phyloP scores from a whole-genome alignment of 345 rosid genomes.

The Mangifera indica region DNA sequence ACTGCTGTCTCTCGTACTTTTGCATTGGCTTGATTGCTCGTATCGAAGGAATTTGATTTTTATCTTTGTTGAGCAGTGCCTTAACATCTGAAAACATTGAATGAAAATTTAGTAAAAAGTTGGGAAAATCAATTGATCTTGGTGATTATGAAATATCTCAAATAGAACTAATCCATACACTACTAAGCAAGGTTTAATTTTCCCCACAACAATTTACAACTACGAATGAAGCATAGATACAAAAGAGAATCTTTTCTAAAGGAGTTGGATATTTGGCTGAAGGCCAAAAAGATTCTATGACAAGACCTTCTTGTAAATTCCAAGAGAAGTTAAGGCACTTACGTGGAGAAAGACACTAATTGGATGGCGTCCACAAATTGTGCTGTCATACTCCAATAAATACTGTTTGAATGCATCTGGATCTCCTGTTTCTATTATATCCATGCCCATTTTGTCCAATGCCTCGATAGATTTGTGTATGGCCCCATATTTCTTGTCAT shows the following conservation, averaged over 20 bases:
- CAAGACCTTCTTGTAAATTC: background rate
- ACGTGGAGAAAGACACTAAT: slow-evolving; percentile 91
- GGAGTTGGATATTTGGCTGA: background rate
- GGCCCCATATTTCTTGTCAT: slow-evolving; percentile 66
- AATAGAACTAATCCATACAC: too few species aligned
- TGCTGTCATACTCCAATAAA: slow-evolving; percentile 64
- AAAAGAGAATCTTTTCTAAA: background rate
- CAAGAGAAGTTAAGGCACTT: slow-evolving; percentile 28
- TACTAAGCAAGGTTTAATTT: too few species aligned
- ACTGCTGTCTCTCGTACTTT: slow-evolving; percentile 82
- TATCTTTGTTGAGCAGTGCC: slow-evolving; percentile 55
- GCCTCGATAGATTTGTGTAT: slow-evolving; percentile 94
- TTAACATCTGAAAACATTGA: slow-evolving; percentile 57
- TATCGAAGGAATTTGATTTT: slow-evolving; percentile 88
- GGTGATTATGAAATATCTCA: background rate
- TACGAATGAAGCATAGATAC: background rate
- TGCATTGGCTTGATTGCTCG: slow-evolving; percentile 96
- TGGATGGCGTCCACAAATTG: slow-evolving; percentile 96
- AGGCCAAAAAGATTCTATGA: background rate
- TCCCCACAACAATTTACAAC: background rate
- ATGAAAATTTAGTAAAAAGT: background rate
- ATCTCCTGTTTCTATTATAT: slow-evolving; percentile 87
- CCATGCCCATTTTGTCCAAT: slow-evolving; percentile 95
- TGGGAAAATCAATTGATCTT: background rate
- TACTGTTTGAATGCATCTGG: slow-evolving; percentile 79